A percentile compares a stretch with the other conserved stretches of the same genome.
Evolutionary conservation across 176 grass and related monocot genomes (phyloP).

Genomic region (Carex scoparia): DNA sequence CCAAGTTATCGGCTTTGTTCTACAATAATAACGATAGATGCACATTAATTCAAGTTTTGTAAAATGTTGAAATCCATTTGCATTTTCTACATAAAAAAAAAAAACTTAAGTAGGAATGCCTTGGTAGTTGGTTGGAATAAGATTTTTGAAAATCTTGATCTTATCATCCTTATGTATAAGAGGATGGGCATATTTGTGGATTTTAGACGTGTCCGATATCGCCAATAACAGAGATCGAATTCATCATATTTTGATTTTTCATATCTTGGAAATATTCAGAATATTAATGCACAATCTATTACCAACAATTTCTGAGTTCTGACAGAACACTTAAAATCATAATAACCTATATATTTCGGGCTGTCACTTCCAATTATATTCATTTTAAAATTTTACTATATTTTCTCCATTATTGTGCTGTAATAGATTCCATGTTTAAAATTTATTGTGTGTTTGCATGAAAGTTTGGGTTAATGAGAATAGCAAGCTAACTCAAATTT

Average conservation of each 20-base stretch:
- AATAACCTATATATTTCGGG: neutral
- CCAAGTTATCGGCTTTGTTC: neutral
- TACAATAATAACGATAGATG: neutral
- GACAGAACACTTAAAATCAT: neutral
- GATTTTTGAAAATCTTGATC: neutral
- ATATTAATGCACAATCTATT: neutral
- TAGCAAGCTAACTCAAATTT: too few species aligned
- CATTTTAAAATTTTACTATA: neutral
- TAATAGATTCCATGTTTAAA: neutral
- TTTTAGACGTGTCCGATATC: neutral
- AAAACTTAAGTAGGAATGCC: neutral
- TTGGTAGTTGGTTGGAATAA: neutral
- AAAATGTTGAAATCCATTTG: neutral
- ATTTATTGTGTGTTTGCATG: neutral
- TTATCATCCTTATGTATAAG: neutral
- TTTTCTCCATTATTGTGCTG: neutral
- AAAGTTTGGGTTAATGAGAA: too few species aligned
- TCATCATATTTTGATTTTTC: too few species aligned
- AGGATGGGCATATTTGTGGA: neutral
- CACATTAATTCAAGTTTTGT: neutral
- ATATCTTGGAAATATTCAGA: neutral
- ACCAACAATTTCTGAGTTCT: neutral
- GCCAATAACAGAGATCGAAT: neutral
- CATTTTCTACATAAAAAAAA: neutral
- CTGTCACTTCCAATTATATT: too few species aligned